A percentile compares a stretch with the other conserved stretches of the same genome.
These are phyloP conservation scores for Salvia sclarea DNA, from an alignment of 305 asterid species.

Conservation along the genomic window DNA sequence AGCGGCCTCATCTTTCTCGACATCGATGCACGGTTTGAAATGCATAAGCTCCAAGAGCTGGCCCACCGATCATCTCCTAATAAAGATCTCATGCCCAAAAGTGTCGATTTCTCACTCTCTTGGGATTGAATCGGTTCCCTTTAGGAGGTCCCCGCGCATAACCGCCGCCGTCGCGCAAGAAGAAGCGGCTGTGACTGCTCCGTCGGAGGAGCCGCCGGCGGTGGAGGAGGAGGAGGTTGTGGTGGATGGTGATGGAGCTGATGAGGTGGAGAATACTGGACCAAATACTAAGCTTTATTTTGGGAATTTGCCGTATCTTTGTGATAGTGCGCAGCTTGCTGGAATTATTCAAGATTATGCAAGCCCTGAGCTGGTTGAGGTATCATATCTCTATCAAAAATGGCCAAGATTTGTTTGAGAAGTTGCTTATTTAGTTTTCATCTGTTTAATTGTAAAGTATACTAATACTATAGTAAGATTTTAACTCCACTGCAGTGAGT, in stretches of 20 bases:
- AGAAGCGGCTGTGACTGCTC: slow-evolving; percentile 48
- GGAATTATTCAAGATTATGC: slow-evolving; percentile 82
- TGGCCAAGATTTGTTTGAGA: background rate
- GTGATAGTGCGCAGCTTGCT: slow-evolving; percentile 94
- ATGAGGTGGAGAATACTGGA: slow-evolving; percentile 25
- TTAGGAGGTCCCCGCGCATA: slow-evolving; percentile 45
- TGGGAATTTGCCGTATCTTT: slow-evolving; percentile 83
- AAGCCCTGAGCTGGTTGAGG: slow-evolving; percentile 92
- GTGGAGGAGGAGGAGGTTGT: slow-evolving; percentile 32
- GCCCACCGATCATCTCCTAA: slow-evolving; percentile 39
- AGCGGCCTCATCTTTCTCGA: slow-evolving; percentile 59
- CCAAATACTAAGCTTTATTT: slow-evolving; percentile 75
- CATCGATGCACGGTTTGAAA: slow-evolving; percentile 48
- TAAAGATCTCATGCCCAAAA: slow-evolving; percentile 46
- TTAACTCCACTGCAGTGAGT: too few species aligned
- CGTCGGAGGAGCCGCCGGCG: slow-evolving; percentile 37
- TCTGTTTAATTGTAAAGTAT: too few species aligned
- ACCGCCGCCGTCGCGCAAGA: slow-evolving; percentile 63
- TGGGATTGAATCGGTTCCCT: slow-evolving; percentile 37
- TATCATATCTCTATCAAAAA: slow-evolving; percentile 12
- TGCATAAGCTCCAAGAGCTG: slow-evolving; percentile 41
- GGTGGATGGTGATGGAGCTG: slow-evolving; percentile 31
- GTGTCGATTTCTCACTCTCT: slow-evolving; percentile 36
- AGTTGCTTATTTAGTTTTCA: background rate
- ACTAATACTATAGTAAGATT: too few species aligned